Conservation (phyloP, 441 rosid species). For the Hypseocharis bilobata region DNA sequence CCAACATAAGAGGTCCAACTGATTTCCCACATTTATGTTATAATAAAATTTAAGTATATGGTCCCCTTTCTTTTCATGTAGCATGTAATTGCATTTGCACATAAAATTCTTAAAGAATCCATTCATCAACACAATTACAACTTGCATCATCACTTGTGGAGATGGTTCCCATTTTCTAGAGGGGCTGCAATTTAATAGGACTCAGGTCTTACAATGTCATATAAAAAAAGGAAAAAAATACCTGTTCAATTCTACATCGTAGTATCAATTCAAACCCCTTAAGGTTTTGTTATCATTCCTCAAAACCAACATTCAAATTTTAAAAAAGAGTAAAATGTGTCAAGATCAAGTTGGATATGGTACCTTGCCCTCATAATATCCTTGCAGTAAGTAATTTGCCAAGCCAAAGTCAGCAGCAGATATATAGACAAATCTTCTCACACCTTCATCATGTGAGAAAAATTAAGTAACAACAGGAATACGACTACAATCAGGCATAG, state of each 20-base stretch:
- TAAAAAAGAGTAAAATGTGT: not conserved
- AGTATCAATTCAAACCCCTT: not conserved
- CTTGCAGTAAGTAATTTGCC: slow-evolving; percentile 56
- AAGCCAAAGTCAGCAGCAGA: slow-evolving; percentile 79
- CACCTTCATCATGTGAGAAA: slow-evolving; percentile 37
- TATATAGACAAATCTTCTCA: slow-evolving; percentile 68
- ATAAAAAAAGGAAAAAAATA: too few relatives aligned
- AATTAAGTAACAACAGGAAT: not conserved
- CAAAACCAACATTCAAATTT: not conserved
- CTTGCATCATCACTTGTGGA: too few relatives aligned
- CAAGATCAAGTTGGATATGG: not conserved
- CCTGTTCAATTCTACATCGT: not conserved
- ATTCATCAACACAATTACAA: too few relatives aligned
- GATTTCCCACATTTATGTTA: too few relatives aligned
- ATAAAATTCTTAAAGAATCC: too few relatives aligned
- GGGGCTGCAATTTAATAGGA: too few relatives aligned
- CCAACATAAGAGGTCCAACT: not conserved
- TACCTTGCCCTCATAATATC: slow-evolving; percentile 90
- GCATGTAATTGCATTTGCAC: too few relatives aligned
- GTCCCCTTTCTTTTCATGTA: too few relatives aligned
- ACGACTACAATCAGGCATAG: too few relatives aligned
- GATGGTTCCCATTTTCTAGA: too few relatives aligned
- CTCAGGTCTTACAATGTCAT: too few relatives aligned
- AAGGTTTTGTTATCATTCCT: not conserved
- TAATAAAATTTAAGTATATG: too few relatives aligned